Percentiles rank a stretch among this genome's conserved stretches.
Conservation (phyloP, 1,284 basidiomycete species). For the Rhodofomes roseus region DNA sequence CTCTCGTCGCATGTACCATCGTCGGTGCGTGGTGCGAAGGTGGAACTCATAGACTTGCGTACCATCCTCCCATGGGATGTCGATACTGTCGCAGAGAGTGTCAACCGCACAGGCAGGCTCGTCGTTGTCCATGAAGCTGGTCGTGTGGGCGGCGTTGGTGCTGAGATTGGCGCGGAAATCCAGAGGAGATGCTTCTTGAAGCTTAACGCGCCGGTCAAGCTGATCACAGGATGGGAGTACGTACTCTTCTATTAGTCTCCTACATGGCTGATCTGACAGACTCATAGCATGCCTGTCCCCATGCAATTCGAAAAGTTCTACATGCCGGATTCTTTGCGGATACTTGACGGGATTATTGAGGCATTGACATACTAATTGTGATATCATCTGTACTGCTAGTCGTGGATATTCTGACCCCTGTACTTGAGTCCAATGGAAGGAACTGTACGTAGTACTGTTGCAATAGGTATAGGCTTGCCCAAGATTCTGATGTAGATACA, state of each 20-base stretch:
- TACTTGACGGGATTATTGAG: conserved; percentile 82
- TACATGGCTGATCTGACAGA: conserved; percentile 1
- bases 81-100: conserved; percentile 76
- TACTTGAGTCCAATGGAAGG: not conserved
- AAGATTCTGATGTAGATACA: no score
- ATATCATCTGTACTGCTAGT: conserved; percentile 68
- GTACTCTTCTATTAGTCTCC: conserved; percentile 32
- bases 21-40: conserved; percentile 64
- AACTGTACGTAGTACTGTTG: not conserved
- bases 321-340: conserved; percentile 80
- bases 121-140: conserved; percentile 93
- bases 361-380: conserved; percentile 68
- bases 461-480: no score
- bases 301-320: conserved; percentile 89
- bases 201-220: conserved; percentile 82
- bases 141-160: conserved; percentile 80
- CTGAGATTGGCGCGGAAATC: conserved; percentile 84
- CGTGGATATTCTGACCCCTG: not conserved
- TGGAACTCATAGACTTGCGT: conserved; percentile 90
- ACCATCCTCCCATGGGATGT: conserved; percentile 91
- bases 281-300: conserved; percentile 67
- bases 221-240: conserved; percentile 91
- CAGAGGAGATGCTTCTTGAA: conserved; percentile 85
- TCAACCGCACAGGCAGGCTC: conserved; percentile 77
- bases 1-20: conserved; percentile 70